Conservation (phyloP, 2,329 filamentous ascomycete genomes). For the Colletotrichum sp. region DNA sequence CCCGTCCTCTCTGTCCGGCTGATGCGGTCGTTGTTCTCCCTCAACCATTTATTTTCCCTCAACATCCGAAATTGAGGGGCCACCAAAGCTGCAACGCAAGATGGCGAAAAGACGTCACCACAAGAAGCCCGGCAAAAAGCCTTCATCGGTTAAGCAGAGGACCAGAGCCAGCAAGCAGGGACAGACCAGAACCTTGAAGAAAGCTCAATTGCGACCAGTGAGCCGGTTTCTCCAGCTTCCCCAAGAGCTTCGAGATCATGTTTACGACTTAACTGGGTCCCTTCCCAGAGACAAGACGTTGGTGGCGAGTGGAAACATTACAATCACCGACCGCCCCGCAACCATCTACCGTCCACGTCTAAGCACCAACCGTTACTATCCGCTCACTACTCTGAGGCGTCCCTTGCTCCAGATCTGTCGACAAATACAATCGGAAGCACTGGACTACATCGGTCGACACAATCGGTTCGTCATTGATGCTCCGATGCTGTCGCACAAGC, state of each 20-base stretch:
- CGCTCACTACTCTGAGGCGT: background rate
- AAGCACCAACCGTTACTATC: background rate
- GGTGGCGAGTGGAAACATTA: background rate
- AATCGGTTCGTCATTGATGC: background rate
- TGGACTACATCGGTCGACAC: background rate
- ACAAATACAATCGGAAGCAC: background rate
- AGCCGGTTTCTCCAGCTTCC: background rate
- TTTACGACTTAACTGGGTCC: background rate
- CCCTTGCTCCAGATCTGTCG: background rate
- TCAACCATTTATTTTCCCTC: fast-evolving
- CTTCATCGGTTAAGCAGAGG: background rate
- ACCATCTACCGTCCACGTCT: background rate
- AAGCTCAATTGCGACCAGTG: background rate
- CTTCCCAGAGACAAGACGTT: background rate
- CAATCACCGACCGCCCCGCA: background rate
- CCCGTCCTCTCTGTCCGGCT: background rate
- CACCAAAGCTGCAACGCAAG: background rate
- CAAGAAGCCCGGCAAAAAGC: background rate
- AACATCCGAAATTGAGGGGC: background rate
- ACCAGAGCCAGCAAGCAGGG: background rate
- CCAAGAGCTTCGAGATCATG: background rate
- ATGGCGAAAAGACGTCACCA: background rate
- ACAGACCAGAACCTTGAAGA: background rate
- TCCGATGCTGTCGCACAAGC: background rate
- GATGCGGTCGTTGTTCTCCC: background rate